A percentile compares a stretch with the other conserved stretches of the same genome.
Evolutionary conservation across 2,329 filamentous ascomycete species (phyloP).

Genomic region (Penicillium nordicum): DNA sequence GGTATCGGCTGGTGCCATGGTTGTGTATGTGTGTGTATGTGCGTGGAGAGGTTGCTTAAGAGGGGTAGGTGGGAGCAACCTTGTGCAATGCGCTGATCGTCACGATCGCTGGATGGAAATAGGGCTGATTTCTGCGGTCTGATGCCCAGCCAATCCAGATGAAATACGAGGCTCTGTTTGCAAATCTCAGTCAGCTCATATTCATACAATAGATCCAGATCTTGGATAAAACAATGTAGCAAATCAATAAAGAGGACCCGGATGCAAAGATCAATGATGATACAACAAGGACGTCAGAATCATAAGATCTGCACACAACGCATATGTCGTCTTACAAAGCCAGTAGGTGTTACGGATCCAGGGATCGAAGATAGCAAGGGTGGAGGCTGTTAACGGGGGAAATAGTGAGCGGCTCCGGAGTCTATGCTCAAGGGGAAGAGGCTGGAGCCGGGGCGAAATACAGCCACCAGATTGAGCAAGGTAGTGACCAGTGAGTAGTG

Average conservation of each 20-base stretch:
- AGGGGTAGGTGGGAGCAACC: neutral
- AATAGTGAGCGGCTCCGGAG: neutral
- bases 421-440: neutral
- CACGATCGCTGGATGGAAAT: neutral
- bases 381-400: neutral
- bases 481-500: constrained; percentile 7
- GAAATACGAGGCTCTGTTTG: neutral
- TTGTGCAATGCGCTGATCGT: constrained; percentile 5
- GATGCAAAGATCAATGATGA: constrained; percentile 2
- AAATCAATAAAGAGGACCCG: neutral
- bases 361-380: neutral
- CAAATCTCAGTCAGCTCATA: constrained; percentile 2
- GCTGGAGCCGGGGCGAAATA: neutral
- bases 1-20: constrained; percentile 30
- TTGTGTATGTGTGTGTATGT: constrained; percentile 1
- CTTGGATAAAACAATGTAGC: neutral
- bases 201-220: neutral
- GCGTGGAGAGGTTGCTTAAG: neutral
- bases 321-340: constrained; percentile 8
- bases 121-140: constrained; percentile 6
- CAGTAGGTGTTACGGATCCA: constrained; percentile 9
- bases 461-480: constrained; percentile 1
- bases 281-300: constrained; percentile 5
- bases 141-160: constrained; percentile 2
- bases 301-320: neutral